A percentile compares a stretch with the other conserved stretches of the same genome.
Conservation (phyloP, 2,329 filamentous ascomycete species). For the Pestalotiopsis fici region DNA sequence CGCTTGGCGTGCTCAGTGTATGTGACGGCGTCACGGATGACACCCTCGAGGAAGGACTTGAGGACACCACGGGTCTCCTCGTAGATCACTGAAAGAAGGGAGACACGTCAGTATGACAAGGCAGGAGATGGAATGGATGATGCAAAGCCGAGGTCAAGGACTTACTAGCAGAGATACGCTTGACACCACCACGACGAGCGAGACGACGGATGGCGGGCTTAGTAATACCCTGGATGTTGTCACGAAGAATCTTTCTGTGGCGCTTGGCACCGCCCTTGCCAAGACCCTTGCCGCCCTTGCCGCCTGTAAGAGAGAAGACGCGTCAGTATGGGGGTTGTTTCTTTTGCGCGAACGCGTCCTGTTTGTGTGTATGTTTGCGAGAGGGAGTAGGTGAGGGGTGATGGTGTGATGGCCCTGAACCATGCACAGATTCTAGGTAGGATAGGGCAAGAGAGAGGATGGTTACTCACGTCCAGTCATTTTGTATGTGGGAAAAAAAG, state of each 20-base stretch:
- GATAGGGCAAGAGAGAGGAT: neutral
- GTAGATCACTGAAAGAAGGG: conserved; percentile 65
- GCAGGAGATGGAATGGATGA: conserved; percentile 11
- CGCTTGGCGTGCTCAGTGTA: conserved; percentile 85
- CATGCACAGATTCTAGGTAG: neutral
- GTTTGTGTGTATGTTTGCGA: too few species aligned
- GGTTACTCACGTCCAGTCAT: conserved; percentile 35
- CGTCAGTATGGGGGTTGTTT: conserved; percentile 22
- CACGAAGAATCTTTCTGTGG: conserved; percentile 97
- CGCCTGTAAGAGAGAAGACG: conserved; percentile 17
- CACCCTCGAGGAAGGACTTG: conserved; percentile 81
- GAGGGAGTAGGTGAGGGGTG: too few species aligned
- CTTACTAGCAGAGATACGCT: conserved; percentile 97
- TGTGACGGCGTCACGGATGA: conserved; percentile 78
- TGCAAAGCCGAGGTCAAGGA: conserved; percentile 16
- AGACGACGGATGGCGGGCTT: conserved; percentile 99
- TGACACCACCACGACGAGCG: conserved; percentile 98
- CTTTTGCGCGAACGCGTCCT: too few species aligned
- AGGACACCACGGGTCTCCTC: conserved; percentile 81
- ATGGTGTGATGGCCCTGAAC: too few species aligned
- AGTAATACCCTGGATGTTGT: conserved; percentile 99
- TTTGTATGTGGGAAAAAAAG: conserved; percentile 17
- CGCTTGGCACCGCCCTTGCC: conserved; percentile 98
- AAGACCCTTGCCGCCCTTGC: conserved; percentile 93
- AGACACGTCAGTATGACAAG: conserved; percentile 9